Percentiles rank a stretch among this genome's conserved stretches.
Evolutionary conservation across 805 yeast species (phyloP).

Genomic region (Kazachstania africana): DNA sequence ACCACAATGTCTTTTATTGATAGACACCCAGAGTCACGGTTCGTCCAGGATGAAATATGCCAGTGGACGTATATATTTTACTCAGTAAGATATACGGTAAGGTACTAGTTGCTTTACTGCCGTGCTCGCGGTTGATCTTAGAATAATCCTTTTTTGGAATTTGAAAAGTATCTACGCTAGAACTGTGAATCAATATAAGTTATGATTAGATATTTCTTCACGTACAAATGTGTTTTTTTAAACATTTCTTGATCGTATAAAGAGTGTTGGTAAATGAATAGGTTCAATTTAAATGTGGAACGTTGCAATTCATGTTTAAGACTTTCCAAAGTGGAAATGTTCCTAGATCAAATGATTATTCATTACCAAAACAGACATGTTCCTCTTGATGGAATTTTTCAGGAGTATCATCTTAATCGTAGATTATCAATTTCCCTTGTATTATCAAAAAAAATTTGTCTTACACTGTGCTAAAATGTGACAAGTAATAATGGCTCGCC

Average conservation of each 20-base stretch:
- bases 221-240: slow-evolving; percentile 4
- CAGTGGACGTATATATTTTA: slow-evolving; percentile 24
- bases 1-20: slow-evolving; percentile 32
- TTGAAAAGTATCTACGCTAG: slow-evolving; percentile 19
- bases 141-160: slow-evolving; percentile 33
- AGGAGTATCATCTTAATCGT: too few relatives aligned
- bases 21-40: slow-evolving; percentile 73
- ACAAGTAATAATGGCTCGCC: too few relatives aligned
- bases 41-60: slow-evolving; percentile 17
- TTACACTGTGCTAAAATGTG: too few relatives aligned
- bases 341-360: too few relatives aligned
- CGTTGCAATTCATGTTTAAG: too few relatives aligned
- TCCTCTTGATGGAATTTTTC: too few relatives aligned
- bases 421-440: too few relatives aligned
- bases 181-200: slow-evolving; percentile 15
- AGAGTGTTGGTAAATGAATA: too few relatives aligned
- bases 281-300: too few relatives aligned
- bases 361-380: too few relatives aligned
- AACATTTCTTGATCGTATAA: neutral
- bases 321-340: too few relatives aligned
- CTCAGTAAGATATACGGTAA: slow-evolving; percentile 6
- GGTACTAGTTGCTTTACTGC: slow-evolving; percentile 23
- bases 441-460: too few relatives aligned
- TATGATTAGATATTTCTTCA: slow-evolving; percentile 16
- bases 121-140: slow-evolving; percentile 95